A percentile compares a stretch with the other conserved stretches of the same genome.
These are phyloP conservation scores for Lentinula aciculospora DNA, from an alignment of 768 basidiomycete species.

Conservation along the genomic window DNA sequence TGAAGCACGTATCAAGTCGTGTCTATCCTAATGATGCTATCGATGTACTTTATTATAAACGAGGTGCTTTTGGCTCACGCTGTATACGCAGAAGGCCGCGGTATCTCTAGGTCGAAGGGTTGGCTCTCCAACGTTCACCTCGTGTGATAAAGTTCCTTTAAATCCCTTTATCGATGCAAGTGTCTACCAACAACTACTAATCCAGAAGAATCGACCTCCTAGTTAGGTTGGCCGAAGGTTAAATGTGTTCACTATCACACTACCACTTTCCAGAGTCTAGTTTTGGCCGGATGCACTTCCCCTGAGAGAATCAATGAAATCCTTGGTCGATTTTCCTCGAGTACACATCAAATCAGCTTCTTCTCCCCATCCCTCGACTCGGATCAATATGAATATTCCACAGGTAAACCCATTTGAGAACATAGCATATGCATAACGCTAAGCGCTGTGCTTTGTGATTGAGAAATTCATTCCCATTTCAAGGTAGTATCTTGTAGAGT, in stretches of 20 bases:
- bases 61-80: too few species aligned
- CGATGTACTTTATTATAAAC: too few species aligned
- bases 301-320: neutral
- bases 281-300: neutral
- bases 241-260: neutral
- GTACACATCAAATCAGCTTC: neutral
- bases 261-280: neutral
- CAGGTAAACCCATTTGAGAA: neutral
- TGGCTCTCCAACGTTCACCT: too few species aligned
- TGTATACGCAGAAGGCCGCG: too few species aligned
- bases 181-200: too few species aligned
- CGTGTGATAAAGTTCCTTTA: too few species aligned
- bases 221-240: neutral
- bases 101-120: too few species aligned
- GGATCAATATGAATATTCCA: neutral
- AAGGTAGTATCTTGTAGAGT: neutral
- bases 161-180: too few species aligned
- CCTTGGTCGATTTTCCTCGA: neutral
- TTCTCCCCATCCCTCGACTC: neutral
- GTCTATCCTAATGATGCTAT: too few species aligned
- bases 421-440: neutral
- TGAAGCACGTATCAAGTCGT: too few species aligned
- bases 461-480: neutral
- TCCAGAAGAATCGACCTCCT: neutral
- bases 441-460: neutral